Percentiles rank a stretch among this genome's conserved stretches.
phyloP scores from a whole-genome alignment of 2,329 filamentous ascomycete species.

The Colletotrichum sp. region DNA sequence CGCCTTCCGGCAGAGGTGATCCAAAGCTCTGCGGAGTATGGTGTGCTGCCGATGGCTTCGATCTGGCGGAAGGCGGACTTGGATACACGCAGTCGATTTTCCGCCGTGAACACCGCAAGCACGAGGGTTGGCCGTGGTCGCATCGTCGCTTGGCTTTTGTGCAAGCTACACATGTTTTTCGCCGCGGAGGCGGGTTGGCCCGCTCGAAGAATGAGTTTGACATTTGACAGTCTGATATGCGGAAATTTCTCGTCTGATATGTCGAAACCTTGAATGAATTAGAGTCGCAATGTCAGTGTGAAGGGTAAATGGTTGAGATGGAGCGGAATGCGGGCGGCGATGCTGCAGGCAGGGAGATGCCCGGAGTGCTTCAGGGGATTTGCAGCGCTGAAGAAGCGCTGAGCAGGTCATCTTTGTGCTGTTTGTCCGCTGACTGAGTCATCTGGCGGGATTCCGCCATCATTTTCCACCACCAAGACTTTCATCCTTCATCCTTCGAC shows the following conservation, averaged over 20 bases:
- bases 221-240: neutral
- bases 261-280: neutral
- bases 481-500: neutral
- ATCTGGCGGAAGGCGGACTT: neutral
- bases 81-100: slow-evolving; percentile 53
- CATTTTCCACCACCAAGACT: neutral
- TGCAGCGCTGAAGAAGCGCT: neutral
- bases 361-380: neutral
- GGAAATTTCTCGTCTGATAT: neutral
- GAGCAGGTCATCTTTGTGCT: neutral
- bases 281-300: neutral
- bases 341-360: neutral
- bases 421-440: neutral
- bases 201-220: slow-evolving; percentile 34
- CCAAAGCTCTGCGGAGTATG: neutral
- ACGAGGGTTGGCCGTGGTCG: slow-evolving; percentile 55
- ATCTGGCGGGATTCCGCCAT: slow-evolving; percentile 15
- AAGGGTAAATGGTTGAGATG: neutral
- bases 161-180: slow-evolving; percentile 63
- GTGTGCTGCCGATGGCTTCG: neutral
- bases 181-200: slow-evolving; percentile 49
- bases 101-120: slow-evolving; percentile 55
- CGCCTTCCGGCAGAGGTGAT: neutral
- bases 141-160: slow-evolving; percentile 63
- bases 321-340: neutral